Conservation (phyloP, 2,329 filamentous ascomycete species). For the Verticillium dahliae region DNA sequence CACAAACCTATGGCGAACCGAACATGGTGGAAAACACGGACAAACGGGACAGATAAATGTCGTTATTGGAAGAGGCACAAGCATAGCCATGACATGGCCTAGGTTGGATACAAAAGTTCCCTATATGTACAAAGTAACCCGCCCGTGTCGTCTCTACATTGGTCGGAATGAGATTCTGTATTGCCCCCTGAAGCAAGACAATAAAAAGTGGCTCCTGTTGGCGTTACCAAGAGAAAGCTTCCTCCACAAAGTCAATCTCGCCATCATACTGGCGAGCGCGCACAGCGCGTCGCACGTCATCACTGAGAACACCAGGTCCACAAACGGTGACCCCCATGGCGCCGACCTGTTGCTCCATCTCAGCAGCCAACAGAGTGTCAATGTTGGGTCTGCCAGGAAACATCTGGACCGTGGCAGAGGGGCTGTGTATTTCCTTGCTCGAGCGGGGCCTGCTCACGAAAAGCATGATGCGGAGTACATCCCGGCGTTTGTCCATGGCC, state of each 20-base stretch:
- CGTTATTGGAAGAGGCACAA: neutral
- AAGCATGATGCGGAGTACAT: constrained; percentile 69
- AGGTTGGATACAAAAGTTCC: neutral
- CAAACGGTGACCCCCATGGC: constrained; percentile 70
- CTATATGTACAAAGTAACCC: neutral
- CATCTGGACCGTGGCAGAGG: constrained; percentile 74
- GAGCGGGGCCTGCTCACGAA: constrained; percentile 70
- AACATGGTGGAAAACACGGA: no score
- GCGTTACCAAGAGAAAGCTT: constrained; percentile 60
- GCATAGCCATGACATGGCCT: neutral
- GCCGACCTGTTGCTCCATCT: constrained; percentile 69
- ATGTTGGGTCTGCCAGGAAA: constrained; percentile 75
- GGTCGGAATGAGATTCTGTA: neutral
- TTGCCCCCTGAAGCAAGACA: neutral
- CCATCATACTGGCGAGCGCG: constrained; percentile 57
- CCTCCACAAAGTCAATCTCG: constrained; percentile 72
- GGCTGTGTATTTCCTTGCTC: constrained; percentile 75
- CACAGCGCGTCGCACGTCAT: constrained; percentile 66
- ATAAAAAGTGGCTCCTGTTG: neutral
- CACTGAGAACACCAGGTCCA: constrained; percentile 65
- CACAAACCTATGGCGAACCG: no score
- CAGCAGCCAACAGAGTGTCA: constrained; percentile 62
- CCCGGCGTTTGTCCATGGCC: constrained; percentile 66
- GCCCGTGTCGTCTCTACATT: neutral
- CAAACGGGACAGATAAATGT: no score